Conservation (phyloP, 345 rosid genomes). For the Melaleuca quinquenervia region DNA sequence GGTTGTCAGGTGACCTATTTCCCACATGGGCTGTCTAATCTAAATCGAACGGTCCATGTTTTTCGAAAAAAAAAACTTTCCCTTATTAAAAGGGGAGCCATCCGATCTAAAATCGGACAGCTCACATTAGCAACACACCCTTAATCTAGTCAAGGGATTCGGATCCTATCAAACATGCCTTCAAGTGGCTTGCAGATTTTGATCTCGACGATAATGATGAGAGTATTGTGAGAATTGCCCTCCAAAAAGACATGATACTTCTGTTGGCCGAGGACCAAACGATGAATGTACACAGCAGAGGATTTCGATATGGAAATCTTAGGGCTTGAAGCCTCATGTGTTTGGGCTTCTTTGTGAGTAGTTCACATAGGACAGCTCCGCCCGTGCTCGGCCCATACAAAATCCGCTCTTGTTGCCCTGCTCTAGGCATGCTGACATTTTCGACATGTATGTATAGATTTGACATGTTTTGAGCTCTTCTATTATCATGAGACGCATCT, state of each 20-base stretch:
- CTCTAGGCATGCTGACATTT: neutral
- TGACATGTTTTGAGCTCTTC: no score
- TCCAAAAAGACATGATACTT: neutral
- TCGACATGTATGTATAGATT: no score
- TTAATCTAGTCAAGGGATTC: no score
- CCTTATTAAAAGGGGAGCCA: no score
- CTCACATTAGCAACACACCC: no score
- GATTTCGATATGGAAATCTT: neutral
- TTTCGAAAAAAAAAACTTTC: no score
- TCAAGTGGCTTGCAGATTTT: neutral
- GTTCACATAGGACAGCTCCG: neutral
- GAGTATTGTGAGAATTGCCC: neutral
- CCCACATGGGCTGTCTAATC: no score
- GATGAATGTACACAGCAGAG: neutral
- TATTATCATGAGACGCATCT: no score
- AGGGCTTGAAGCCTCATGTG: neutral
- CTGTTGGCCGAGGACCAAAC: neutral
- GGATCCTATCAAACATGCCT: no score
- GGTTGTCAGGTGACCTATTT: no score
- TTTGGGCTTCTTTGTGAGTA: neutral
- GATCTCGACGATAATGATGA: neutral
- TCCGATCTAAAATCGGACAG: no score
- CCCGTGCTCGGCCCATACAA: neutral
- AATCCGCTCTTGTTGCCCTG: neutral
- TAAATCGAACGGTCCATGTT: no score